Percentiles rank a stretch among this genome's conserved stretches.
These are phyloP conservation scores for Chaetomium sp. DNA, from an alignment of 2,329 filamentous ascomycete species.

Conservation along the genomic window DNA sequence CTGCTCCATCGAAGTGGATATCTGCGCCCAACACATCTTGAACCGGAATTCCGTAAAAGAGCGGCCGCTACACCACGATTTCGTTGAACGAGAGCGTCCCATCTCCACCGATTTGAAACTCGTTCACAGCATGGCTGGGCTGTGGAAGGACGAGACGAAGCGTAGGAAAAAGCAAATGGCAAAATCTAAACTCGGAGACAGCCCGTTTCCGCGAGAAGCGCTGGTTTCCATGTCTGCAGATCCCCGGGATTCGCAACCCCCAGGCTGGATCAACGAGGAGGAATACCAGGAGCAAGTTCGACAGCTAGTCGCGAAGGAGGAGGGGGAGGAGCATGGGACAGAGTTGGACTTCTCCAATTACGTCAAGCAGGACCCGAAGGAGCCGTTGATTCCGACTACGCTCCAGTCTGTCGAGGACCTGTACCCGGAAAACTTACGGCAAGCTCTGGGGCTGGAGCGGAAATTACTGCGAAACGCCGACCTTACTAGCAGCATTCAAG, in stretches of 20 bases:
- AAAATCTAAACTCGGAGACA: conserved; percentile 56
- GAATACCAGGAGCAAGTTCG: conserved; percentile 65
- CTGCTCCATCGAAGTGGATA: conserved; percentile 83
- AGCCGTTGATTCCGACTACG: conserved; percentile 58
- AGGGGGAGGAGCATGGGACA: conserved; percentile 36
- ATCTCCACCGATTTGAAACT: conserved; percentile 65
- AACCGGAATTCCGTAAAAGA: conserved; percentile 73
- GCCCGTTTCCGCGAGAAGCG: conserved; percentile 73
- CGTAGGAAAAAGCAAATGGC: conserved; percentile 69
- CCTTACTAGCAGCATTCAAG: conserved; percentile 45
- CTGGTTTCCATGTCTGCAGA: conserved; percentile 87
- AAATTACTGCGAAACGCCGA: conserved; percentile 26
- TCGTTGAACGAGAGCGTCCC: conserved; percentile 64
- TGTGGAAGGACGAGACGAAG: conserved; percentile 86
- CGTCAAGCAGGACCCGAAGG: conserved; percentile 48
- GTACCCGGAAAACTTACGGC: conserved; percentile 59
- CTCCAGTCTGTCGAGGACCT: conserved; percentile 83
- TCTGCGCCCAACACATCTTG: conserved; percentile 79
- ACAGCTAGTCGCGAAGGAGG: conserved; percentile 59
- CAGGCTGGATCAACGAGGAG: conserved; percentile 89
- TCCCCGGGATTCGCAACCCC: conserved; percentile 60
- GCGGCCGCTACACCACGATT: conserved; percentile 79
- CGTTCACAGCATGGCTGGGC: conserved; percentile 83
- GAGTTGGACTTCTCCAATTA: conserved; percentile 60
- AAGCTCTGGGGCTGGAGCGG: conserved; percentile 38